Evolutionary conservation across 164 flowering plant species (phyloP).

Genomic region (Stephania yunnanensis): DNA sequence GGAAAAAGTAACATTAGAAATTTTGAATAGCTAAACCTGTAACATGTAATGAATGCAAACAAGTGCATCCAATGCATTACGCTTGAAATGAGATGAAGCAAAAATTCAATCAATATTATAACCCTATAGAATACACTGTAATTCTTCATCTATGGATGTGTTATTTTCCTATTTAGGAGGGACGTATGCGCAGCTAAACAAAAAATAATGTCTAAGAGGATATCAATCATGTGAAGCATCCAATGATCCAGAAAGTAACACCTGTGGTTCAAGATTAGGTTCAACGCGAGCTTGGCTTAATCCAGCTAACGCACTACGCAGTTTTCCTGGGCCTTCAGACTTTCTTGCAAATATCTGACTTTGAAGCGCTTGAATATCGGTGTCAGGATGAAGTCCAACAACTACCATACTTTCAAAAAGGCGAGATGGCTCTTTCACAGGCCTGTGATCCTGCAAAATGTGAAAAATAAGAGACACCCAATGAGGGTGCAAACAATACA

Average conservation of each 20-base stretch:
- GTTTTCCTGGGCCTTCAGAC: constrained; percentile 62
- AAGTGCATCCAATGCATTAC: constrained; percentile 6
- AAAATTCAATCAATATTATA: neutral
- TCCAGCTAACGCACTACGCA: constrained; percentile 43
- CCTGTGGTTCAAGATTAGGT: constrained; percentile 94
- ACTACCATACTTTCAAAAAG: constrained; percentile 98
- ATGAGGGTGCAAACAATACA: neutral
- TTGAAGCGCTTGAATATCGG: constrained; percentile 66
- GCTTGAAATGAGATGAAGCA: neutral
- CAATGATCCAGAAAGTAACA: constrained; percentile 13
- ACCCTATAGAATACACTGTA: neutral
- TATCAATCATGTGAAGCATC: constrained; percentile 1
- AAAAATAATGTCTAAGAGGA: neutral
- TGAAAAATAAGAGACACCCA: constrained; percentile 6
- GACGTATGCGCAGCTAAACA: neutral
- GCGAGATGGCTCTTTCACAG: constrained; percentile 74
- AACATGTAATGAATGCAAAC: neutral
- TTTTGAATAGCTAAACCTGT: constrained; percentile 1
- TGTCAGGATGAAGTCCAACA: constrained; percentile 90
- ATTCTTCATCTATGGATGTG: neutral
- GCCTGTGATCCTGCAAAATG: constrained; percentile 66
- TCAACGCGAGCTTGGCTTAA: constrained; percentile 62
- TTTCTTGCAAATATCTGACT: constrained; percentile 51
- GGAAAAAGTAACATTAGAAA: neutral
- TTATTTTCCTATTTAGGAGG: neutral